Evolutionary conservation across 169 alveolate species (phyloP), one percentile per base, ranked within the genome.

Genomic region (Amoebophrya sp.): DNA sequence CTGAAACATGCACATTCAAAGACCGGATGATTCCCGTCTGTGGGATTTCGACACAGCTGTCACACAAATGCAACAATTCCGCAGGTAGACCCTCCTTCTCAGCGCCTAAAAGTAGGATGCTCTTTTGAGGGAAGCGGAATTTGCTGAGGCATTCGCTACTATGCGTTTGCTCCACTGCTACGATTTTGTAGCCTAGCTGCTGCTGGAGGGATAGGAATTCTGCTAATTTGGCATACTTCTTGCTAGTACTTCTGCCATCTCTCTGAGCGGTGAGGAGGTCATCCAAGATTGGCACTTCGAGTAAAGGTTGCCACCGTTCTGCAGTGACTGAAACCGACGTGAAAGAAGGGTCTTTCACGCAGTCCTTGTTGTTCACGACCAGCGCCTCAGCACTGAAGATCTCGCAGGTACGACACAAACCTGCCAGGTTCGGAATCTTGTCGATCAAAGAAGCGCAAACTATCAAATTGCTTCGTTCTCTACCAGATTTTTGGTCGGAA

Each of bases 11-110:
- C 41, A 97, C 99, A 93, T 97, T 97, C n/a, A 97, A 95, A n/a
- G 98, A 96, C 77, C 98, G 94, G 0, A 97, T 95, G 89, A 96
- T 92, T n/a, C 98, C 98, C 83, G 33, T 12, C 33, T 65, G 83
- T 36, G 83, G 83, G 1, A 65, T 65, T 36, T 65, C 83, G 38
- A 65, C 83, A 18, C 36, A 12, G 33, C n/a, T 1, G 83, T 65
- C 83, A 36, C 83, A 65, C 83, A 26, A n/a, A n/a, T n/a, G 93
- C 53, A 96, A 93, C 83, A 97, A 94, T 53, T 96, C 96, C 36
- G 97, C 95, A 23, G 98, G 99, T 89, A 97, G 94, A n/a, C 98
- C 99, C 92, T 96, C 98, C 91, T 97, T 97, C 95, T 97, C 99
- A 40, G 96, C 97, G 0, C 99, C 98, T 39, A 97, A 93, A 90